phyloP scores from a whole-genome alignment of 352 stramenopile genomes.

The Phytophthora tentaculata region DNA sequence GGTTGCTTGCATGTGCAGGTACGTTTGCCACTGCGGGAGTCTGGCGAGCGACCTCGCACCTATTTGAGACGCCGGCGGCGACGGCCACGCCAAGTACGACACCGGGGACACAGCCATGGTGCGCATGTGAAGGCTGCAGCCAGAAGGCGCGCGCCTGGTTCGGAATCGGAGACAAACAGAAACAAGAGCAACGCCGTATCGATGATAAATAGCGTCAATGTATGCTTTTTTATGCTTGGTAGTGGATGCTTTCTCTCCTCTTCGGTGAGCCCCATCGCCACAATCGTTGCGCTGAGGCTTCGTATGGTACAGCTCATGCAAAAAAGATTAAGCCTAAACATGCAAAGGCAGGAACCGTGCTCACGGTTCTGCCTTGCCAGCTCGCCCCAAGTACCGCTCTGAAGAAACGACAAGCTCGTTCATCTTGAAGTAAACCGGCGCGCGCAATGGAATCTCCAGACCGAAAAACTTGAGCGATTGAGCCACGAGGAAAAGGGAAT shows the following conservation, averaged over 20 bases:
- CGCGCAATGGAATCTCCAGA: constrained; percentile 7
- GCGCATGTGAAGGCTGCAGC: constrained; percentile 19
- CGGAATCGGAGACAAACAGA: not conserved
- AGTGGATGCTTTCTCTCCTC: constrained; percentile 26
- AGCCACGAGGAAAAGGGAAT: constrained; percentile 7
- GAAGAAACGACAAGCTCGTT: constrained; percentile 2
- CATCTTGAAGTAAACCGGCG: constrained; percentile 4
- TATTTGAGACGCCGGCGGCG: constrained; percentile 35
- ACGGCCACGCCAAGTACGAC: not conserved
- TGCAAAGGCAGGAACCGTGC: constrained; percentile 24
- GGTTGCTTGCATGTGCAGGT: constrained; percentile 59
- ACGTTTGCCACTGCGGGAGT: constrained; percentile 53
- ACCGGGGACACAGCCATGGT: constrained; percentile 5
- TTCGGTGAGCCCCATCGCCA: constrained; percentile 19
- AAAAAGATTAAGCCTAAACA: constrained; percentile 42
- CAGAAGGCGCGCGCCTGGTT: constrained; percentile 17
- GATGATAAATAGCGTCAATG: constrained; percentile 53
- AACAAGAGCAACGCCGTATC: constrained; percentile 2
- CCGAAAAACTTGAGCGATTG: constrained; percentile 10
- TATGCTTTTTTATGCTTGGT: constrained; percentile 39
- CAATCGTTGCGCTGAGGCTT: constrained; percentile 26
- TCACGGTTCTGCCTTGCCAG: constrained; percentile 19
- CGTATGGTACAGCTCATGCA: constrained; percentile 56
- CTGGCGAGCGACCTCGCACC: constrained; percentile 56
- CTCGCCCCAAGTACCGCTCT: constrained; percentile 7